Base-by-base conservation (phyloP, 2,329 filamentous ascomycete species). In the Colletotrichum liriopes region DNA sequence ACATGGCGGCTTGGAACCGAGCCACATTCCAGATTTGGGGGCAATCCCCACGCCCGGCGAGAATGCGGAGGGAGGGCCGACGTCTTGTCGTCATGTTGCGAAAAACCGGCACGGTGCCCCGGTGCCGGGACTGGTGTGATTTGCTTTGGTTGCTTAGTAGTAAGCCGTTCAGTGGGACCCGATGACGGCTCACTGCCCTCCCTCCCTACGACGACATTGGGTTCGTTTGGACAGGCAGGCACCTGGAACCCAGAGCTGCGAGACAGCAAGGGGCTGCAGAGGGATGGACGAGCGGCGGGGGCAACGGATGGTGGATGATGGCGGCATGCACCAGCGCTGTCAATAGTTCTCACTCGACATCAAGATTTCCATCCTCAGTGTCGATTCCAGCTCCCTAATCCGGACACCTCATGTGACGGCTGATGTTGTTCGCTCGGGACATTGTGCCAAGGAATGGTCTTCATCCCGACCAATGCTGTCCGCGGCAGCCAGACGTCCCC, bases 71-170 rank as follows among this genome's bases (percentile, higher is more conserved):
- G 51, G 14, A 52, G 58, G 23, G n/a, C 59, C 54, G 54, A 56
- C 43, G 47, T 55, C n/a, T 37, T 35, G 59, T 60, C 69, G 69
- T 70, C 37, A 70, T 61, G 39, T 35, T 49, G 20, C 45, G 11
- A 47, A 45, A 54, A 49, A 65, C 59, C 60, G 39, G 54, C 45
- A 56, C 52, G 52, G 43, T 47, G 45, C 54, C 60, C 64, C 59
- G 59, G 55, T 37, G 37, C 52, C 60, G 66, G 65, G 45, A 41
- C 16, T 41, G 23, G n/a, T 23, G 35, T 39, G 54, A 60, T 67
- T 59, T 66, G 47, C 67, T 41, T 60, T 16, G 20, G 8, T 35
- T 26, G 32, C 54, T 47, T n/a, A n/a, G n/a, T n/a, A n/a, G n/a
- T n/a, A 37, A 45, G 55, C 45, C n/a, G 45, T 52, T 29, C 51